These are phyloP conservation scores for Catenaria anguillulae DNA, from an alignment of 371 early-diverging fungal species.

Conservation along the genomic window DNA sequence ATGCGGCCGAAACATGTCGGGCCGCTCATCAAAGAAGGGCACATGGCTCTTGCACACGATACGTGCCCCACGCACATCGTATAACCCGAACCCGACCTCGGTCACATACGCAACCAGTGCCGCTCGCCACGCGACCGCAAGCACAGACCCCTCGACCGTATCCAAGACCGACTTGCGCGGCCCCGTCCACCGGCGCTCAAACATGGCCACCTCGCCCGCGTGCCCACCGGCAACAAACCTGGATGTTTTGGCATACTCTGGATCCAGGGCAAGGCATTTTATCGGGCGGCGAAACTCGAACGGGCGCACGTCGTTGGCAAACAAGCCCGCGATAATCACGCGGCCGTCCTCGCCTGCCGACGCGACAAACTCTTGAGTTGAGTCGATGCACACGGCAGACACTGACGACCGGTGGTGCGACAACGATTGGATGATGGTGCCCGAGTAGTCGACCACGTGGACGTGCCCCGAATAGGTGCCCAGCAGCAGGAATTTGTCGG, in stretches of 20 bases:
- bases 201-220: constrained; percentile 2
- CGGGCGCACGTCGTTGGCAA: constrained; percentile 35
- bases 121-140: constrained; percentile 65
- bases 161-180: constrained; percentile 51
- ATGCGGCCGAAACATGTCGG: constrained; percentile 73
- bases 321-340: constrained; percentile 57
- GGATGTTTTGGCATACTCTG: constrained; percentile 45
- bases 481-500: constrained; percentile 34
- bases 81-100: constrained; percentile 64
- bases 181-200: constrained; percentile 24
- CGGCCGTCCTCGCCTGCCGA: constrained; percentile 86
- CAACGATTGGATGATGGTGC: constrained; percentile 61
- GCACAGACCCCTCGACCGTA: constrained; percentile 77
- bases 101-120: constrained; percentile 83
- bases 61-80: constrained; percentile 48
- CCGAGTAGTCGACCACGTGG: constrained; percentile 78
- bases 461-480: constrained; percentile 91
- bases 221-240: constrained; percentile 3
- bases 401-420: constrained; percentile 62
- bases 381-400: constrained; percentile 67
- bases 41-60: constrained; percentile 73
- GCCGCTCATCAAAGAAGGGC: constrained; percentile 57
- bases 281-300: constrained; percentile 74
- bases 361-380: constrained; percentile 71
- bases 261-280: constrained; percentile 76